phyloP scores from a whole-genome alignment of 1,284 basidiomycete genomes.

The Mycena citricolor region DNA sequence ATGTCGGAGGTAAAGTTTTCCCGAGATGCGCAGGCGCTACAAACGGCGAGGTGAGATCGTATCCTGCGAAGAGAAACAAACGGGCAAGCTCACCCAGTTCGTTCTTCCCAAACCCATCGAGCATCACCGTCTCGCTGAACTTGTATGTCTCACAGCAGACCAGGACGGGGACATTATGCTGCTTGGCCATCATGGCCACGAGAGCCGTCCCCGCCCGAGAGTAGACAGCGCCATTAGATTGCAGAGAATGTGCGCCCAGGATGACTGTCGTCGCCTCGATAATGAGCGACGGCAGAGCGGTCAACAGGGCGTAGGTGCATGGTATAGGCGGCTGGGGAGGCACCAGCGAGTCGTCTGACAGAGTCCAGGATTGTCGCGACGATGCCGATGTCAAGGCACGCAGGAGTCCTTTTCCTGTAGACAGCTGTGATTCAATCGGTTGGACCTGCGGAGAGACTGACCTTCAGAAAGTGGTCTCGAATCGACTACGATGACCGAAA shows the following conservation, averaged over 20 bases:
- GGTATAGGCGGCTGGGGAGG: slow-evolving; percentile 54
- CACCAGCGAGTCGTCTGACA: slow-evolving; percentile 18
- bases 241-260: slow-evolving; percentile 90
- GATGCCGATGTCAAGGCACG: slow-evolving; percentile 65
- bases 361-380: slow-evolving; percentile 25
- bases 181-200: slow-evolving; percentile 94
- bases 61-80: slow-evolving; percentile 17
- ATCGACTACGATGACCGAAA: slow-evolving; percentile 94
- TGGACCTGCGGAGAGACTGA: slow-evolving; percentile 29
- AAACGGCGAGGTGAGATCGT: slow-evolving; percentile 21
- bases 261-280: slow-evolving; percentile 81
- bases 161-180: slow-evolving; percentile 87
- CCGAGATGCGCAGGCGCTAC: slow-evolving; percentile 39
- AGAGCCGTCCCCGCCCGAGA: slow-evolving; percentile 94
- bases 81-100: slow-evolving; percentile 89
- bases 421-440: not conserved
- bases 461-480: slow-evolving; percentile 93
- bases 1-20: slow-evolving; percentile 29
- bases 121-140: slow-evolving; percentile 89
- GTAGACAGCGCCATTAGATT: slow-evolving; percentile 94
- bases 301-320: slow-evolving; percentile 90
- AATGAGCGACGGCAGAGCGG: slow-evolving; percentile 85
- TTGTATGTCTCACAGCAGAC: slow-evolving; percentile 99
- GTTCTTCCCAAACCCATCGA: slow-evolving; percentile 96
- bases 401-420: slow-evolving; percentile 77